Evolutionary conservation across 345 rosid genomes (phyloP).

Genomic region (Citrus cavaleriei): DNA sequence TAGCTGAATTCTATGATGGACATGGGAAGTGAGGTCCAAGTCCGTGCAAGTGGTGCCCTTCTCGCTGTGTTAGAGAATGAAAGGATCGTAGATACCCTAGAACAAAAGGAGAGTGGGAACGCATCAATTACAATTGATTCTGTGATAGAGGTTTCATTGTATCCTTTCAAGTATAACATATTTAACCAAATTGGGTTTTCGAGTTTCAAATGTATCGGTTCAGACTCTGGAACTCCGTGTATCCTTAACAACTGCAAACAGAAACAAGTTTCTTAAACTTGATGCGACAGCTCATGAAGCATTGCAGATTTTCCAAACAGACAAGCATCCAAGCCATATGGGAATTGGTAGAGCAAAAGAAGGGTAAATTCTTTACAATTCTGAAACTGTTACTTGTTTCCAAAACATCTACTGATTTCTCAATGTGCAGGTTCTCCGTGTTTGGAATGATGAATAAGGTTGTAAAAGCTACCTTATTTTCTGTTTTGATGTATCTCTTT

Average conservation of each 20-base stretch:
- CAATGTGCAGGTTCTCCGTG: conserved; percentile 79
- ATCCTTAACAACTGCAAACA: conserved; percentile 42
- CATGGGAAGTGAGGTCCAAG: conserved; percentile 82
- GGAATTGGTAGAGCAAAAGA: conserved; percentile 99
- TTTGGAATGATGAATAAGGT: conserved; percentile 99
- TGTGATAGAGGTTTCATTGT: conserved; percentile 73
- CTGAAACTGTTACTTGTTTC: conserved; percentile 11
- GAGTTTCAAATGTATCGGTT: neutral
- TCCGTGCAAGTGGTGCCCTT: conserved; percentile 95
- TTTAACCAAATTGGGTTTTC: conserved; percentile 3
- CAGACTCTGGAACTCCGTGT: conserved; percentile 5
- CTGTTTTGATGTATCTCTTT: conserved; percentile 17
- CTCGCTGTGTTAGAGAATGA: conserved; percentile 94
- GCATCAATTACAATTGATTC: conserved; percentile 80
- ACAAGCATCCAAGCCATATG: conserved; percentile 99
- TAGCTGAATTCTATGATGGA: conserved; percentile 98
- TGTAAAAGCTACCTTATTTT: conserved; percentile 24
- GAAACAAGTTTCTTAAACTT: conserved; percentile 86
- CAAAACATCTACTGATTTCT: conserved; percentile 24
- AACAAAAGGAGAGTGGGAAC: conserved; percentile 72
- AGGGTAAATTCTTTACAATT: conserved; percentile 50
- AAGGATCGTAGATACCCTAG: conserved; percentile 78
- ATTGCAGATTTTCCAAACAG: conserved; percentile 85
- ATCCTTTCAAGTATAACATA: conserved; percentile 33
- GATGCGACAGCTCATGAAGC: conserved; percentile 94